Conservation (phyloP, 805 yeast genomes). For the Gaillardinia entomophila region DNA sequence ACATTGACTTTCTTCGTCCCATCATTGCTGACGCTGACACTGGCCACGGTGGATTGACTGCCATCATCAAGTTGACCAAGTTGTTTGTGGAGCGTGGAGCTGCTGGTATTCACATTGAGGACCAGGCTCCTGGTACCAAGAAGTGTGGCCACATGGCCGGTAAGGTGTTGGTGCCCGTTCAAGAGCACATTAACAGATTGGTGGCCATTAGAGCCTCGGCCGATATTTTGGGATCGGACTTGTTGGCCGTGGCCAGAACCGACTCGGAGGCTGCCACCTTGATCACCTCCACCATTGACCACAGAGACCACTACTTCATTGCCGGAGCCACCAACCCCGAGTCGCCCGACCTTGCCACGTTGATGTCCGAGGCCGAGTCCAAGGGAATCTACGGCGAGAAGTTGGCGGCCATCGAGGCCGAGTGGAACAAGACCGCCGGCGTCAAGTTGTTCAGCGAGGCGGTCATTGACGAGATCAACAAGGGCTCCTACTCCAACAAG, state of each 20-base stretch:
- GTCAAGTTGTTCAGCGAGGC: constrained; percentile 89
- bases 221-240: constrained; percentile 83
- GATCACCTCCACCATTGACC: constrained; percentile 88
- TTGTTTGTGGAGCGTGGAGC: constrained; percentile 97
- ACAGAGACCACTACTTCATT: constrained; percentile 89
- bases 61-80: constrained; percentile 91
- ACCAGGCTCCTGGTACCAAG: constrained; percentile 98
- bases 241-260: constrained; percentile 88
- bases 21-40: constrained; percentile 97
- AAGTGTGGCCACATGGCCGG: constrained; percentile 99
- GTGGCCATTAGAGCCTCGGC: constrained; percentile 94
- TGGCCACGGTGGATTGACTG: constrained; percentile 98
- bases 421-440: constrained; percentile 80
- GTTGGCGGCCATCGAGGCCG: constrained; percentile 67
- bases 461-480: constrained; percentile 73
- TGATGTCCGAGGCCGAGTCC: constrained; percentile 76
- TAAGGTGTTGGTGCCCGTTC: constrained; percentile 93
- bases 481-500: constrained; percentile 55
- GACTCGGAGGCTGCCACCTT: constrained; percentile 98
- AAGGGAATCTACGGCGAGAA: constrained; percentile 67
- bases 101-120: constrained; percentile 98
- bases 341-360: constrained; percentile 64
- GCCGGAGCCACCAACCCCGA: constrained; percentile 88
- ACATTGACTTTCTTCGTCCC: constrained; percentile 87
- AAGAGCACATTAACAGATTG: constrained; percentile 93